Conservation (phyloP, 208 protist species). For the Porcisia deanei region DNA sequence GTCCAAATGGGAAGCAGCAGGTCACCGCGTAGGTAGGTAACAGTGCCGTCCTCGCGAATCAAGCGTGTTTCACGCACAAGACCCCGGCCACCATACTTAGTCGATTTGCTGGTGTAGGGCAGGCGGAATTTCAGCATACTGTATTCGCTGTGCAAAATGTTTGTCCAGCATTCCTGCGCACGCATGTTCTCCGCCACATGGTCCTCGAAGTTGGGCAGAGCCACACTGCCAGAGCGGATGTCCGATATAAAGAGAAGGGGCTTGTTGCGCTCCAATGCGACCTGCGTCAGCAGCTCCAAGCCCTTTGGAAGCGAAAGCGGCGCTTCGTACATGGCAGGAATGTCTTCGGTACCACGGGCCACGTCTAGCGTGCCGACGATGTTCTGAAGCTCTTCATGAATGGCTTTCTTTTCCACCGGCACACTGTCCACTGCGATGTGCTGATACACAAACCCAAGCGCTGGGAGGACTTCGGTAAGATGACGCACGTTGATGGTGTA, state of each 20-base stretch:
- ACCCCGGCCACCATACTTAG: conserved; percentile 45
- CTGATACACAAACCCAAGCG: conserved; percentile 60
- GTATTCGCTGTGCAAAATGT: conserved; percentile 81
- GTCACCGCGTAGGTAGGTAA: conserved; percentile 90
- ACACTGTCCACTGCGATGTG: conserved; percentile 46
- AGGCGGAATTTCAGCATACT: conserved; percentile 97
- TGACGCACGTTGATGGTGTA: conserved; percentile 89
- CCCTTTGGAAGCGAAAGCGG: conserved; percentile 60
- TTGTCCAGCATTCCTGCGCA: conserved; percentile 92
- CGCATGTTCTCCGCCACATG: conserved; percentile 92
- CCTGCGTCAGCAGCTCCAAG: conserved; percentile 70
- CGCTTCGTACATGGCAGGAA: conserved; percentile 88
- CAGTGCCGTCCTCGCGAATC: conserved; percentile 74
- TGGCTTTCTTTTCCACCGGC: conserved; percentile 42
- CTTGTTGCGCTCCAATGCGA: conserved; percentile 72
- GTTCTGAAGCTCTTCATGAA: conserved; percentile 65
- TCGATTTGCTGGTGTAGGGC: conserved; percentile 86
- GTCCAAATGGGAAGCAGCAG: conserved; percentile 95
- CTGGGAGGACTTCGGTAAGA: conserved; percentile 60
- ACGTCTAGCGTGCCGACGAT: conserved; percentile 86
- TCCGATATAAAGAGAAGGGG: conserved; percentile 95
- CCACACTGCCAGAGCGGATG: conserved; percentile 90
- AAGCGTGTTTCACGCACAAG: conserved; percentile 39
- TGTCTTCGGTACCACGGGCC: conserved; percentile 83
- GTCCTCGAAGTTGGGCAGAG: conserved; percentile 89